Conservation (phyloP, 805 yeast genomes). For the Starmerella roubikii region DNA sequence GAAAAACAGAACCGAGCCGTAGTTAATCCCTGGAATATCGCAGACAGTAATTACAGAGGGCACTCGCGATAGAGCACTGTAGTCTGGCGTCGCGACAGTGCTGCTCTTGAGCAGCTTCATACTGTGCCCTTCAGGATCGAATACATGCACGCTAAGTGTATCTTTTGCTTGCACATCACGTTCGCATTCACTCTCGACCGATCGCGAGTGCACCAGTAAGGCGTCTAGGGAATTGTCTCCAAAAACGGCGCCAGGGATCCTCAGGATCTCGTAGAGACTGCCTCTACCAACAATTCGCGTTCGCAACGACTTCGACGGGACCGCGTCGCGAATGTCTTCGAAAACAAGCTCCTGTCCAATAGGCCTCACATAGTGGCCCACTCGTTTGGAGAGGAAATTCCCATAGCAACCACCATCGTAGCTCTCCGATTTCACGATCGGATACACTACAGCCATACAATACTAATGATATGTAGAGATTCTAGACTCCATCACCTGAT, state of each 20-base stretch:
- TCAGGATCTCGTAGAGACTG: background rate
- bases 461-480: background rate
- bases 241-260: background rate
- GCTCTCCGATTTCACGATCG: background rate
- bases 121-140: too few relatives aligned
- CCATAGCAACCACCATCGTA: conserved; percentile 4
- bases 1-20: conserved; percentile 1
- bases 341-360: conserved; percentile 8
- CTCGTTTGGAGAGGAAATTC: conserved; percentile 1
- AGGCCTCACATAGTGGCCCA: background rate
- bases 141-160: background rate
- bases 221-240: background rate
- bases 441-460: background rate
- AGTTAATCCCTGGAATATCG: background rate
- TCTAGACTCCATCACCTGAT: too few relatives aligned
- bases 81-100: too few relatives aligned
- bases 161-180: background rate
- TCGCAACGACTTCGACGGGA: background rate
- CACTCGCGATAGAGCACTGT: too few relatives aligned
- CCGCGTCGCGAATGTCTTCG: background rate
- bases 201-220: background rate
- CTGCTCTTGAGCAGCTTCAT: too few relatives aligned
- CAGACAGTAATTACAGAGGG: background rate
- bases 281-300: background rate
- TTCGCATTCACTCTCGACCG: background rate